Evolutionary conservation across 2,329 filamentous ascomycete species (phyloP), one percentile per base, ranked within the genome.

Genomic region (Fusarium subtropicale): DNA sequence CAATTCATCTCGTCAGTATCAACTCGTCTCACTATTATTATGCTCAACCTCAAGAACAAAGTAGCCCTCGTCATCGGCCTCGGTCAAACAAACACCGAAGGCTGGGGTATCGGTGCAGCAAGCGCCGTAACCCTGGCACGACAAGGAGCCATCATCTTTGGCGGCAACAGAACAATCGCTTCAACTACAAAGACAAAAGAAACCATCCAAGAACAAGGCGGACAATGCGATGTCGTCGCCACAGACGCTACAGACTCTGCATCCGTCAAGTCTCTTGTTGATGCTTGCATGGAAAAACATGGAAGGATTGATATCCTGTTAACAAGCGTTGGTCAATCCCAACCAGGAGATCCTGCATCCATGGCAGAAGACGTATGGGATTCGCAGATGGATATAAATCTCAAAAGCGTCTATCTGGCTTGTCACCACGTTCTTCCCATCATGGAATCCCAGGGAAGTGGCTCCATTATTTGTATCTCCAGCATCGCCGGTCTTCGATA

Each of bases 281-380:
- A 86, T 34, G 81, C 82, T 0, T 88, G 86, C 45, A 71, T 87
- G 20, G 73, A 78, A 0, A 83, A 82, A 39, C 82, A 88, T 63
- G 86, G 86, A 11, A 81, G 84, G 8, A 85, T 89, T 55, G 88
- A 90, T 66, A 85, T 90, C 24, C 77, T 90, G 1, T 74, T 90
- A 18, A 88, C 88, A 66, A 89, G 89, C 54, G 87, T 89, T 5
- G 88, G 88, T 3, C 82, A 82, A 54, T 86, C 83, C 1, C 86
- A 88, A 60, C 82, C 81, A 0, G 86, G 86, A 0, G 80, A 81
- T 31, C 83, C 86, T 1, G 85, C 81, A 0, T 76, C 74, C 0
- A 83, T 88, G 79, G 46, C 58, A 0, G 85, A 88, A 56, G 79
- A 80, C 2, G 70, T 79, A 0, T 88, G 86, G 86, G 82, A 88